Evolutionary conservation across 768 basidiomycete species (phyloP), one percentile per base, ranked within the genome.

Genomic region (Hemileccinum impolitum): DNA sequence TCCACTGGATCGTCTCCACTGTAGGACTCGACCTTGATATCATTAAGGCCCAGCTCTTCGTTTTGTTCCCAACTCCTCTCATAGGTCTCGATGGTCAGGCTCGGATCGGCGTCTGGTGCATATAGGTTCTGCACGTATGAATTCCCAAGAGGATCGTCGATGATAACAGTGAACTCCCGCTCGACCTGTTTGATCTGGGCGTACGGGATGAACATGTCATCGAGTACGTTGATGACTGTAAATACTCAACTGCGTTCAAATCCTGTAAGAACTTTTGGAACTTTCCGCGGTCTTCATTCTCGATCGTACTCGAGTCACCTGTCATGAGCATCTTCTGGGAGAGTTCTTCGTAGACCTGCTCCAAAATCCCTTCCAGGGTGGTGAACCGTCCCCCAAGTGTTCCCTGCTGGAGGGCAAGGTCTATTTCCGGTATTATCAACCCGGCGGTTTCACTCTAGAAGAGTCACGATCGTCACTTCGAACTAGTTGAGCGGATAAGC

Each of bases 301-400:
- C 66, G 8, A 70, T 65, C 4, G 55, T 58, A 19, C 53, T 55
- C 7, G 87, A 79, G 65, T 93, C 91, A 19, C 90, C 90, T 1
- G 75, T 72, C 1, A 84, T 75, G 62, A 94, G 85, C 12, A 87
- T 83, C 62, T 97, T 97, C 52, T 87, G 85, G 25, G 86, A 86
- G 10, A 99, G 80, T 64, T 99, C 95, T 53, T 95, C 94, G 72
- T 95, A 93, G 2, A 99, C 79, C 62, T 98, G 96, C 50, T 90
- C 80, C 31, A 99, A 75, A 47, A 98, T 85, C 18, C 96, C 96
- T 68, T 99, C 96, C 18, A 98, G 75, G 0, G 96, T 99, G 0
- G 96, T 99, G 73, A 99, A 99, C 10, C 96, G 81, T 9, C 96
- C 96, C 12, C 96, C 96, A 3, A 99, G 81, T 0, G 96, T 98